Evolutionary conservation across 768 basidiomycete genomes (phyloP), one percentile per base, ranked within the genome.

Genomic region (Pleurotus cornucopiae): DNA sequence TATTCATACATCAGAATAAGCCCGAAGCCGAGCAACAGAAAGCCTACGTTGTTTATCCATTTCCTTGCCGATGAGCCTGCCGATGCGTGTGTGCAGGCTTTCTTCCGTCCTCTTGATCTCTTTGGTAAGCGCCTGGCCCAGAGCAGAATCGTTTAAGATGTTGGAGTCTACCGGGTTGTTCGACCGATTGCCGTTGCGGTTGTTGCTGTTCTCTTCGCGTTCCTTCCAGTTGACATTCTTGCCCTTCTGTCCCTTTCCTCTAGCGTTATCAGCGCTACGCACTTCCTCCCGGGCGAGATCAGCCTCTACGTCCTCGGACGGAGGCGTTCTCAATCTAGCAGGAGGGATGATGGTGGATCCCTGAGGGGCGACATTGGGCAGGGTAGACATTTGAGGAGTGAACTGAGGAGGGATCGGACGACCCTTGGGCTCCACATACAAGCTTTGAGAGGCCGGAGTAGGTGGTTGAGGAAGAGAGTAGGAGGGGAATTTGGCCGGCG

Each of bases 91-190:
- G 60, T 90, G 86, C 48, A 94, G 69, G 61, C 73, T 91, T 64
- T 91, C 89, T 69, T 94, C 91, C 41, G 88, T 85, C 76, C 86
- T 88, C 67, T 79, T 84, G 61, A 93, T 91, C 70, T 94, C 91
- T 65, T 86, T 83, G 44, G 82, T 76, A 49, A 94, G 73, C 11
- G 80, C 74, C 55, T 82, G 78, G 18, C 81, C 79, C 43, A 91
- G 69, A 46, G 74, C 68, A 9, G 81, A 74, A 34, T 89, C 88
- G 53, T 70, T 81, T 59, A 78, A 69, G 49, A 73, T 52, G 5
- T 67, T 59, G 30, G 67, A 60, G 58, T 81, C 79, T 11, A 11
- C 30, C 11, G 30, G 7, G 44, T 65, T 56, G 54, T 67, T 62
- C 26, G 46, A 26, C 47, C 64, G 64, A 23, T 71, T 72, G 46